Percentiles rank a stretch among this genome's conserved stretches.
phyloP scores from a whole-genome alignment of 345 rosid species.

The Camelina neglecta region DNA sequence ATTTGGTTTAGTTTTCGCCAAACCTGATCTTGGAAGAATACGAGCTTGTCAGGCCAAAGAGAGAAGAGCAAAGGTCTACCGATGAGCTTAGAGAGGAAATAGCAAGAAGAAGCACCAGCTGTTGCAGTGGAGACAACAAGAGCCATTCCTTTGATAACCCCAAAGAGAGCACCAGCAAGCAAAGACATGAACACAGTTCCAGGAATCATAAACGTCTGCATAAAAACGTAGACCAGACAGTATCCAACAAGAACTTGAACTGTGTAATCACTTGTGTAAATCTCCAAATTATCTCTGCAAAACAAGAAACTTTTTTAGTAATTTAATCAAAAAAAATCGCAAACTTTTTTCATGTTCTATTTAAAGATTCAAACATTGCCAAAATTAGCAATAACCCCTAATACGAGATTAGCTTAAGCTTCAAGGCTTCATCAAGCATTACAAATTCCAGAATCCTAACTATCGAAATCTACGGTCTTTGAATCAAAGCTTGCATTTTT shows the following conservation, averaged over 20 bases:
- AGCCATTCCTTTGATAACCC: conserved; percentile 83
- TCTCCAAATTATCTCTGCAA: conserved; percentile 84
- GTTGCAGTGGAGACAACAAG: conserved; percentile 85
- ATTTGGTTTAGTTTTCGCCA: background rate
- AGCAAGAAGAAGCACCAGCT: conserved; percentile 98
- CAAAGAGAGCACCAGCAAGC: conserved; percentile 96
- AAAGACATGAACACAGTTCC: conserved; percentile 94
- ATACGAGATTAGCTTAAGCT: background rate
- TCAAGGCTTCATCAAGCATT: background rate
- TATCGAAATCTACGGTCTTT: background rate
- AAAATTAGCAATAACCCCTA: background rate
- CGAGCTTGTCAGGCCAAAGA: conserved; percentile 91
- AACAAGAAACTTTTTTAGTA: background rate
- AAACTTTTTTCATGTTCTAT: no score
- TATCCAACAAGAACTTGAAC: conserved; percentile 84
- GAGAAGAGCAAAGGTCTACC: conserved; percentile 82
- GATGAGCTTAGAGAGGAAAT: conserved; percentile 77
- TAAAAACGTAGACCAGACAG: conserved; percentile 76
- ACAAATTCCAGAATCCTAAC: background rate
- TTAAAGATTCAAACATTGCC: background rate
- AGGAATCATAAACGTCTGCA: conserved; percentile 98
- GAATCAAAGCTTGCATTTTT: conserved; percentile 12
- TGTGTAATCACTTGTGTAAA: conserved; percentile 87
- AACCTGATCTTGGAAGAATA: conserved; percentile 93
- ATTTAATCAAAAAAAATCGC: background rate